Base-by-base conservation (phyloP, 495 filamentous ascomycete species). In the Penicillium longicatenatum region DNA sequence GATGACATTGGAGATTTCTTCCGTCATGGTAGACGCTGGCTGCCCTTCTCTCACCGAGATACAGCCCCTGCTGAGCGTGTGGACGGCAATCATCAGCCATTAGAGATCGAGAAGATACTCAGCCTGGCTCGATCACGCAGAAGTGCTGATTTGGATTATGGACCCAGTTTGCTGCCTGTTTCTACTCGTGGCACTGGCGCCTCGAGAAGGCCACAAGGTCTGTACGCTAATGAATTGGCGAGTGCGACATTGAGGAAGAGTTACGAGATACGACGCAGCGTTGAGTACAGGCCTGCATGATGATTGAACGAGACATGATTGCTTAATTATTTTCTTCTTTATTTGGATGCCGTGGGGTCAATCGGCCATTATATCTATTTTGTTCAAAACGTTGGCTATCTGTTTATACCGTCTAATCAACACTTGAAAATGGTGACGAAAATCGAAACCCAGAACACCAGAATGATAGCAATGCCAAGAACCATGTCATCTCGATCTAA, bases 1-100 rank as follows among this genome's bases (percentile, higher is more conserved):
- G 82, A 84, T 37, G 80, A 84, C 57, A 82, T 88, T 43, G 75
- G 80, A 5, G 65, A 71, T 50, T 70, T 61, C n/a, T 71, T 69
- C 52, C 56, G 64, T 11, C 61, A 64, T n/a, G 41, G 64, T n/a
- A 63, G 65, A 11, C 54, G 62, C 37, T 74, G 71, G 71, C 46
- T 70, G 12, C 65, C 59, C 44, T 46, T 14, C 2, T 22, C 17
- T 45, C 55, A 22, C 50, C 48, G 1, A 49, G 31, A 22, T 52
- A 54, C 8, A 52, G 35, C 6, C 35, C 12, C 26, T 7, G 5
- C 11, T 26, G 39, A 53, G 21, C 16, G 39, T 8, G n/a, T 3
- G 19, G 33, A 39, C 17, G 50, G 6, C 9, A 53, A 54, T 9
- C 16, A 59, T 4, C 63, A 60, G 44, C 44, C 54, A 9, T 53